Conservation (phyloP, 1,284 basidiomycete species). For the Thecaphora frezii region DNA sequence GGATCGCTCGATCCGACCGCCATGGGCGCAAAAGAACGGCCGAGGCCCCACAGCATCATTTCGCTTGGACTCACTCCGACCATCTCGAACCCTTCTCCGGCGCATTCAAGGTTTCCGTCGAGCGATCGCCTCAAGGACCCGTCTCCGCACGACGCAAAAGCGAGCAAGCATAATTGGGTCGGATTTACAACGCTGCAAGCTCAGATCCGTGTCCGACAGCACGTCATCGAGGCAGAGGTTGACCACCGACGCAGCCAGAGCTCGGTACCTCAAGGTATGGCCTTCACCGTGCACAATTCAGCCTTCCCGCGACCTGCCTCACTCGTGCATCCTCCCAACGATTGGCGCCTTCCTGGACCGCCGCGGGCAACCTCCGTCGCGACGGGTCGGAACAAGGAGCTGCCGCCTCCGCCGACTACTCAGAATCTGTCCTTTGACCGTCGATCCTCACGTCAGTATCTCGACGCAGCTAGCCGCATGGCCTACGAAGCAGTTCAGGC, state of each 20-base stretch:
- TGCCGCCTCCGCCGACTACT: conserved; percentile 15
- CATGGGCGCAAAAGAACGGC: background rate
- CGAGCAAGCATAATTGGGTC: conserved; percentile 36
- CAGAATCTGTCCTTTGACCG: conserved; percentile 27
- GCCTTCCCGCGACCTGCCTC: background rate
- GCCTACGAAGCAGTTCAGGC: conserved; percentile 23
- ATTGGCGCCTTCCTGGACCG: background rate
- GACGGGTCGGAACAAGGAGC: conserved; percentile 11
- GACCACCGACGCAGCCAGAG: background rate
- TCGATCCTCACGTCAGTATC: conserved; percentile 16
- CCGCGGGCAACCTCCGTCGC: background rate
- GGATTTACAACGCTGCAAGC: conserved; percentile 31
- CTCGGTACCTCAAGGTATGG: background rate
- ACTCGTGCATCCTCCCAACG: background rate
- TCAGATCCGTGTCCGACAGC: conserved; percentile 23
- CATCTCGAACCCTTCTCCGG: background rate
- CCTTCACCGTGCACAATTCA: background rate
- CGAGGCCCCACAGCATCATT: background rate
- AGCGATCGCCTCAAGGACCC: conserved; percentile 22
- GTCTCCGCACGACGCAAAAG: conserved; percentile 9
- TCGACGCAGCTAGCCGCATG: conserved; percentile 4
- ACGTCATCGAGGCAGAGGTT: background rate
- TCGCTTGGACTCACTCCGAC: background rate
- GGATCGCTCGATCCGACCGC: background rate
- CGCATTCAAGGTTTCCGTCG: too few species aligned